Evolutionary conservation across 208 protist species (phyloP).

Genomic region (Trypanosoma vivax): DNA sequence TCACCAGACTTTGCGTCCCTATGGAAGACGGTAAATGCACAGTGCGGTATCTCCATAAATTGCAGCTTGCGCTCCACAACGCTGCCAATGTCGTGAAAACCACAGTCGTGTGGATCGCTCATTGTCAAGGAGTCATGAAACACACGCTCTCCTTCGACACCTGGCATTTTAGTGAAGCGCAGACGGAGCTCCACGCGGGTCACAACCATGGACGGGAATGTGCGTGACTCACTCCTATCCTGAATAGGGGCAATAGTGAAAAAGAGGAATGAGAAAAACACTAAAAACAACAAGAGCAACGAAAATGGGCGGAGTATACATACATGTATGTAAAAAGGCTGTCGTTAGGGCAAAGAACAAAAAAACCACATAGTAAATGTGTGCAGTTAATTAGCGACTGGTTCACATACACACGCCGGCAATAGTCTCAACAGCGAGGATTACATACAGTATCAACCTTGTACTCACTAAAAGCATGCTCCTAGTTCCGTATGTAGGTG

Average conservation of each 20-base stretch:
- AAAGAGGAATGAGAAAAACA: neutral
- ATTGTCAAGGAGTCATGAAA: conserved; percentile 56
- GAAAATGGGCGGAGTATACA: too few species aligned
- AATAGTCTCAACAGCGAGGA: too few species aligned
- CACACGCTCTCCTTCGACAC: conserved; percentile 47
- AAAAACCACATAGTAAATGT: too few species aligned
- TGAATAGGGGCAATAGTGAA: neutral
- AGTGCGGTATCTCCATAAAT: conserved; percentile 62
- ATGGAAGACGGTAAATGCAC: conserved; percentile 61
- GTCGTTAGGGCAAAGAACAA: too few species aligned
- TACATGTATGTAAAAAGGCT: too few species aligned
- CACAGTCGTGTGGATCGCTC: conserved; percentile 38
- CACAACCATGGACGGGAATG: conserved; percentile 2
- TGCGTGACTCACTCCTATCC: neutral
- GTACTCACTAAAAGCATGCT: too few species aligned
- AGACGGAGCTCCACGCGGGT: conserved; percentile 33
- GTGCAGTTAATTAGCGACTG: too few species aligned
- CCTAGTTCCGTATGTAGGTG: too few species aligned
- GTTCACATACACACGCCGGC: too few species aligned
- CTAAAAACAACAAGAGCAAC: too few species aligned
- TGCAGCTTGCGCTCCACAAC: conserved; percentile 65
- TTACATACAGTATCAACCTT: too few species aligned
- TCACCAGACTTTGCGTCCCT: conserved; percentile 35
- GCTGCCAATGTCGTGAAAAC: conserved; percentile 49
- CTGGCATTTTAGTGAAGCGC: conserved; percentile 58